Evolutionary conservation across 2,329 filamentous ascomycete species (phyloP).

Genomic region (Calonectria crousiana): DNA sequence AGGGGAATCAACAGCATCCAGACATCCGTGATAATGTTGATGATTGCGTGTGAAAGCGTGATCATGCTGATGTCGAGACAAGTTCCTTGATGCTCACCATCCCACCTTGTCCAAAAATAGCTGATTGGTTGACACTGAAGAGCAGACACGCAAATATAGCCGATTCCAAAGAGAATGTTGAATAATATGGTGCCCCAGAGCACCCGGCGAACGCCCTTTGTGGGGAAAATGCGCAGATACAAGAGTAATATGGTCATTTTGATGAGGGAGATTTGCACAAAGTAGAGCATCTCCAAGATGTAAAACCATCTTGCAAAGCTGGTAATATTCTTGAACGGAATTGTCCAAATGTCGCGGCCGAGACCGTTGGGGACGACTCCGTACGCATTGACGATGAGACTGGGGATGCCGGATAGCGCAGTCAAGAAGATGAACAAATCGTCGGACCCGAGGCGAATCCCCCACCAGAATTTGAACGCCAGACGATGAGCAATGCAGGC

Average conservation of each 20-base stretch:
- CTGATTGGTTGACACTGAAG: constrained; percentile 60
- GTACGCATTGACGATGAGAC: neutral
- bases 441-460: neutral
- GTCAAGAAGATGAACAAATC: neutral
- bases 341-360: neutral
- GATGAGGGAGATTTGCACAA: neutral
- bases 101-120: constrained; percentile 62
- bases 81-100: constrained; percentile 53
- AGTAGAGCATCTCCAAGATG: constrained; percentile 51
- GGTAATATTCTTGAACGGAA: neutral
- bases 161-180: constrained; percentile 41
- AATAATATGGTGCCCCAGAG: constrained; percentile 42
- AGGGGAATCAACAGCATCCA: constrained; percentile 48
- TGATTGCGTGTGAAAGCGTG: constrained; percentile 58
- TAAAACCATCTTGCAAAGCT: neutral
- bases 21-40: constrained; percentile 60
- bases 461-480: neutral
- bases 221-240: neutral
- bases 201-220: constrained; percentile 43
- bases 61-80: constrained; percentile 60
- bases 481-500: neutral
- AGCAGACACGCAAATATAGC: constrained; percentile 52
- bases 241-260: neutral
- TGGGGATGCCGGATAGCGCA: neutral
- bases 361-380: neutral